phyloP scores from a whole-genome alignment of 441 rosid species.

The Erodium texanum region DNA sequence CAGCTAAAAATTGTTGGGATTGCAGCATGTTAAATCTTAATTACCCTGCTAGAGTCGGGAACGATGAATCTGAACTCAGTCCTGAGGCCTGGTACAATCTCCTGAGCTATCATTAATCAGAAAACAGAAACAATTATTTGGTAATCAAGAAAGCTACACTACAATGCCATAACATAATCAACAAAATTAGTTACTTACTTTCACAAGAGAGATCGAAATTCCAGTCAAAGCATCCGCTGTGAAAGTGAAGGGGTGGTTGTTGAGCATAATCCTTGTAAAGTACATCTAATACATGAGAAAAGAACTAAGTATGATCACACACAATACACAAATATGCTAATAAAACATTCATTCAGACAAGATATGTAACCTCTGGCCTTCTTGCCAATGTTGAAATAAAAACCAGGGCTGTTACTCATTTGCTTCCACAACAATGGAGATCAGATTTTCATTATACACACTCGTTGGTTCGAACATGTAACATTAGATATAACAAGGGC shows the following conservation, averaged over 20 bases:
- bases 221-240: constrained; percentile 26
- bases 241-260: constrained; percentile 30
- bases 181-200: constrained; percentile 23
- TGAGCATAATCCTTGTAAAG: constrained; percentile 45
- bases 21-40: background rate
- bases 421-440: background rate
- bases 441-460: background rate
- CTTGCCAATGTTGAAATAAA: constrained; percentile 40
- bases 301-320: background rate
- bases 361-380: constrained; percentile 52
- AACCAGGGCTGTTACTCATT: constrained; percentile 38
- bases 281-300: constrained; percentile 28
- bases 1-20: no score
- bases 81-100: constrained; percentile 39
- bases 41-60: constrained; percentile 43
- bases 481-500: background rate
- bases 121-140: no score
- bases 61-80: constrained; percentile 29
- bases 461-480: no score
- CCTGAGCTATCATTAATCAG: constrained; percentile 27
- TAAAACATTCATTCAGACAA: no score
- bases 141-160: no score
- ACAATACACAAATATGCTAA: background rate
- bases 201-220: constrained; percentile 38
- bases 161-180: no score